Percentiles rank a stretch among this genome's conserved stretches.
These are phyloP conservation scores for Penicillium sp. DNA, from an alignment of 2,329 filamentous ascomycete genomes.

Conservation along the genomic window DNA sequence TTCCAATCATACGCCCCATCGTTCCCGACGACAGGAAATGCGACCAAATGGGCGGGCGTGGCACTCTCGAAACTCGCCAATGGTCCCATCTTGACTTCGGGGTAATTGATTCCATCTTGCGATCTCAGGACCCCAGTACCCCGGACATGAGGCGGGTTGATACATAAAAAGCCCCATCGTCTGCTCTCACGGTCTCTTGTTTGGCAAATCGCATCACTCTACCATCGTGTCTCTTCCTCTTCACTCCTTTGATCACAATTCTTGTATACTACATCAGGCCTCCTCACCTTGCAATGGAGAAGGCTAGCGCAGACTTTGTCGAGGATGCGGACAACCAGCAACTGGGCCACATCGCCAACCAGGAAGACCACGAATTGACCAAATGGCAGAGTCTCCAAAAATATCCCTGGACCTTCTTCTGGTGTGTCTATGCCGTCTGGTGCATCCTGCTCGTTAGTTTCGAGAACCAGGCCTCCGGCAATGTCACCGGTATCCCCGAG, in stretches of 20 bases:
- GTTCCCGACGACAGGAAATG: background rate
- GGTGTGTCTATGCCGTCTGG: slow-evolving; percentile 20
- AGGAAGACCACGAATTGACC: slow-evolving; percentile 13
- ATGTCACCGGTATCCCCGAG: slow-evolving; percentile 47
- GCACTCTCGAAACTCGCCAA: background rate
- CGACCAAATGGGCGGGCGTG: background rate
- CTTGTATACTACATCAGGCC: background rate
- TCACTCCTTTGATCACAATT: background rate
- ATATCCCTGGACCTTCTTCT: slow-evolving; percentile 18
- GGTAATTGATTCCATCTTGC: background rate
- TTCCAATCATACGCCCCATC: background rate
- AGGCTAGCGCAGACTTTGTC: slow-evolving; percentile 13
- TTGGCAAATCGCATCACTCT: background rate
- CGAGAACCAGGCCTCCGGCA: slow-evolving; percentile 17
- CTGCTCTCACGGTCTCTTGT: background rate
- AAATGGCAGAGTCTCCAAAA: slow-evolving; percentile 16
- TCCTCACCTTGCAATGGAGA: slow-evolving; percentile 7
- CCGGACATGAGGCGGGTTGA: background rate
- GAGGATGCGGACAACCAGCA: slow-evolving; percentile 12
- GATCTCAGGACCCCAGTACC: background rate
- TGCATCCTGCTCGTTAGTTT: slow-evolving; percentile 19
- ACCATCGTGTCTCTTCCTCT: background rate
- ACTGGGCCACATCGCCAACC: slow-evolving; percentile 15
- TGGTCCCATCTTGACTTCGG: background rate
- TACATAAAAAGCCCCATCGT: background rate